Base-by-base conservation (phyloP, 1,284 basidiomycete species). In the Tilletia caries region DNA sequence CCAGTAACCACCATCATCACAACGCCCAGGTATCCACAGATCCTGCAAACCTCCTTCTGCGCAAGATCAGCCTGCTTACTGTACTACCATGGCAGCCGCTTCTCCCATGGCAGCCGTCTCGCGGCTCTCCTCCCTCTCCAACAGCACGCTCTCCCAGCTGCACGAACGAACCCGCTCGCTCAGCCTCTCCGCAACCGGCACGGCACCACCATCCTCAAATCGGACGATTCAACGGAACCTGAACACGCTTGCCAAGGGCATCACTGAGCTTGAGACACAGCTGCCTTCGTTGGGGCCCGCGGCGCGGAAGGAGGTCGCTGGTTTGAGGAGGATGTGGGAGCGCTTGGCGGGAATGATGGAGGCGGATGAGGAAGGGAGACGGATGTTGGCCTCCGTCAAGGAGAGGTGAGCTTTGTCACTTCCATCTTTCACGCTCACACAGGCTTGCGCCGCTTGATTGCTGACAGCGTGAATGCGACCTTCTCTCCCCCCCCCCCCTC, bases 291-390 rank as follows among this genome's bases (percentile, higher is more conserved):
- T 66, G 23, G 65, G 46, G 12, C 65, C 44, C 12, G 65, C 43
- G 18, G 65, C 37, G 65, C 41, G 37, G 23, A 48, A 46, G n/a
- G 46, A 66, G 65, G 65, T 66, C 12, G 48, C 65, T n/a, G 65
- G 44, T 15, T 12, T 52, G 32, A 66, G 44, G 65, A 27, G 37
- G 33, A 48, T 46, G 37, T 52, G 37, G 46, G 48, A 48, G 6
- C 32, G 33, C 25, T 32, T 66, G 18, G 23, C 44, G 18, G 33
- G 20, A 29, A 50, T 66, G 65, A n/a, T 66, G 20, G 65, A 46
- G 46, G 44, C 65, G 18, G 65, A 66, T 52, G 46, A 48, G 58
- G 58, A 62, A 37, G 58, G 58, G 58, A 29, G 29, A 23, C 58
- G 58, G 20, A 62, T 62, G 58, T n/a, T 62, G 18, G 58, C 0